Percentiles rank a stretch among this genome's conserved stretches.
Evolutionary conservation across 257 asterid genomes (phyloP).

Genomic region (Solanum megistacrolobum): DNA sequence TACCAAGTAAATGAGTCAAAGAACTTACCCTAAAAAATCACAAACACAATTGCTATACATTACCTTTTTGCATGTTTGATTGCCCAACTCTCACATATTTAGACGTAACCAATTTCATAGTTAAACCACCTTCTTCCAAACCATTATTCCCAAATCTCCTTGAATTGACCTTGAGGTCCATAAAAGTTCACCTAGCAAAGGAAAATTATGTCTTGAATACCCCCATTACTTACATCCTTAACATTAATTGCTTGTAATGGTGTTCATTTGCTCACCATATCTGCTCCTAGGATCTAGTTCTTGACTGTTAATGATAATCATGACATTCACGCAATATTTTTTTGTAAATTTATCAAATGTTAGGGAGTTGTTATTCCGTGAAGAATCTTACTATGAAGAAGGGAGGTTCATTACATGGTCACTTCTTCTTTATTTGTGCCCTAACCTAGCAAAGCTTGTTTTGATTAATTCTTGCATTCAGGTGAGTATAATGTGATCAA

Average conservation of each 20-base stretch:
- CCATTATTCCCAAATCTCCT: not conserved
- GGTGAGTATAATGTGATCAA: not conserved
- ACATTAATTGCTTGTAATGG: not conserved
- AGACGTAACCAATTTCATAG: not conserved
- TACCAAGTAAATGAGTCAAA: not conserved
- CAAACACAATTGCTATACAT: not conserved
- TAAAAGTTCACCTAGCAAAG: not conserved
- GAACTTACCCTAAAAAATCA: not conserved
- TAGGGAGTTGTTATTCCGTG: not conserved
- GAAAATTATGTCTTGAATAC: not conserved
- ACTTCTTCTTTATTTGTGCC: not conserved
- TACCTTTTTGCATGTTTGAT: not conserved
- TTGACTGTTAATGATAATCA: not conserved
- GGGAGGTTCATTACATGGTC: not conserved
- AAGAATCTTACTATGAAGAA: not conserved
- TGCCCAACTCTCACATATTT: not conserved
- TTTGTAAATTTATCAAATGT: not conserved
- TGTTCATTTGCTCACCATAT: not conserved
- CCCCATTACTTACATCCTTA: not conserved
- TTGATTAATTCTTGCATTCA: not conserved
- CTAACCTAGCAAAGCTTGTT: not conserved
- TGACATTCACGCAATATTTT: not conserved
- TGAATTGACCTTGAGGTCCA: not conserved
- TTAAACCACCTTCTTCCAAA: not conserved
- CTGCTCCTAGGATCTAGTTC: not conserved